Conservation (phyloP, 1,284 basidiomycete genomes). For the Cronartium ribicola region DNA sequence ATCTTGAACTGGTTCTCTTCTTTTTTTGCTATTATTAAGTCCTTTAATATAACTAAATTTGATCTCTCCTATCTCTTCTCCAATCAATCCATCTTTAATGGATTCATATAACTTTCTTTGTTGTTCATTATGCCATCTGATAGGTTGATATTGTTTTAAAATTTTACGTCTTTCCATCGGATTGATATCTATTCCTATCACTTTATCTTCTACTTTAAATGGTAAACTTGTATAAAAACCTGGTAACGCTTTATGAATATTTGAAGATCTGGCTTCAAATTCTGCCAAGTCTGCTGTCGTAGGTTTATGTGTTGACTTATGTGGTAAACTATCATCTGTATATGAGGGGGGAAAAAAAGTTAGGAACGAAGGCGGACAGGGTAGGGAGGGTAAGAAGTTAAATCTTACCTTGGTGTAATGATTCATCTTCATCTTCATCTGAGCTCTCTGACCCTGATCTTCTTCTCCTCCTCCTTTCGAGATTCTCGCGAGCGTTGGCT, state of each 20-base stretch:
- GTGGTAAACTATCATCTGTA: too few species aligned
- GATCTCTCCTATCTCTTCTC: constrained; percentile 34
- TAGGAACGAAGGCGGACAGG: background rate
- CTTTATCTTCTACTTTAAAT: background rate
- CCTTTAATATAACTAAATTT: constrained; percentile 12
- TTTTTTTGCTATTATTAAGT: too few species aligned
- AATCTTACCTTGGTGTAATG: too few species aligned
- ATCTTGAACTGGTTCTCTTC: too few species aligned
- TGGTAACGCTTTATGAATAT: constrained; percentile 10
- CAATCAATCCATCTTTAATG: constrained; percentile 26
- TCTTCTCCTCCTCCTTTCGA: too few species aligned
- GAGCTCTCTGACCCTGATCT: too few species aligned
- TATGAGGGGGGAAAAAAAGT: too few species aligned
- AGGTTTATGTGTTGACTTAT: background rate
- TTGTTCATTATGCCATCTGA: constrained; percentile 18
- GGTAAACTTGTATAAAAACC: constrained; percentile 11
- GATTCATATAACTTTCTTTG: constrained; percentile 23
- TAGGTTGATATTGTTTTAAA: background rate
- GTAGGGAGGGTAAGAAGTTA: background rate
- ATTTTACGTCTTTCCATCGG: constrained; percentile 26
- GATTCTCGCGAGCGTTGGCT: too few species aligned
- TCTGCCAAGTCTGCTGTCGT: constrained; percentile 32
- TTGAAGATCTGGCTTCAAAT: constrained; percentile 11
- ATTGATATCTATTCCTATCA: constrained; percentile 14
- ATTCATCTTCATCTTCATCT: too few species aligned